Base-by-base conservation (phyloP, 129 eudicot genomes). In the Heracleum sosnowskyi region DNA sequence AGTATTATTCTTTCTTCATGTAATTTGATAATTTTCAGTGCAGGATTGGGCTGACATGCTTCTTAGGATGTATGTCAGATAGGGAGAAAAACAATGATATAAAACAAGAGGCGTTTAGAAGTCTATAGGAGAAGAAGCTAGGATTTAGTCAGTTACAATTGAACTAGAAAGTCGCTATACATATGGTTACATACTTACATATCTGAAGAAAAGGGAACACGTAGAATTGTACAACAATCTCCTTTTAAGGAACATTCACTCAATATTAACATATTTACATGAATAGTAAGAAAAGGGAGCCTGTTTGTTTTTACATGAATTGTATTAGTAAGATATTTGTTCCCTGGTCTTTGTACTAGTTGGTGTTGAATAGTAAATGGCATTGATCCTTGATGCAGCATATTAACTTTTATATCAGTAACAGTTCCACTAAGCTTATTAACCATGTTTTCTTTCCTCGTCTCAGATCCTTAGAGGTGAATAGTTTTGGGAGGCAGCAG, bases 41-140 rank as follows among this genome's bases (percentile, higher is more conserved):
- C 96, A 95, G 98, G 98, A 95, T 60, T 91, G 98, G 98, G 98
- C 98, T 72, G 98, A 95, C 80, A 95, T 95, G 98, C 98, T 95
- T 82, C 91, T 95, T 77, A 90, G 97, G 83, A 95, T 95, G 98
- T 95, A 91, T 70, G 79, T 87, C 81, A 91, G 98, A 88, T 91
- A 97, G 98, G 98, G 91, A 76, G 98, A 95, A 68, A 90, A 93
- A 74, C 98, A 91, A 42, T 71, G 88, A 42, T 95, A 91, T 81
- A 95, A 91, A 85, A 90, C 97, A 66, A 91, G 85, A 86, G 97
- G 88, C 44, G 92, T 91, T 76, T 96, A 95, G 77, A 95, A 87
- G 83, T 95, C 97, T 22, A 70, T 80, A 84, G 98, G 98, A 76
- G 98, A 95, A 86, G 98, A 95, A 84, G 98, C 96, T 49, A 97